Conservation (phyloP, 495 filamentous ascomycete genomes). For the Talaromyces borbonicus region DNA sequence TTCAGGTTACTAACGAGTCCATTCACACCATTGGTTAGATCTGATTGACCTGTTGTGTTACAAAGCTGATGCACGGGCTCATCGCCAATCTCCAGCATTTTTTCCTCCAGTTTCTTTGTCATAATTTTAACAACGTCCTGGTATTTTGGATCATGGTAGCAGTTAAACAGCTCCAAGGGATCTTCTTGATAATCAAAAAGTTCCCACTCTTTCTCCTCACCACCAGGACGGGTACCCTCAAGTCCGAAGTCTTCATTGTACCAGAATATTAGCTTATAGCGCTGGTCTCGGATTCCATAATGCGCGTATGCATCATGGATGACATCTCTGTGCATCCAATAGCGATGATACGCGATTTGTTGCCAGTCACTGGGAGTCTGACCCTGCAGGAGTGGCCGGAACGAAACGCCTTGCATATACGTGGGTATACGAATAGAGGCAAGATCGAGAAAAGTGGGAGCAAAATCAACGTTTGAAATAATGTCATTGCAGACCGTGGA, state of each 20-base stretch:
- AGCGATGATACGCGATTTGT: constrained; percentile 36
- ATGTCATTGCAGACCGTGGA: constrained; percentile 28
- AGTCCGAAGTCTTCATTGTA: constrained; percentile 32
- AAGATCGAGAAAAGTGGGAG: constrained; percentile 30
- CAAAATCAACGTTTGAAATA: constrained; percentile 37
- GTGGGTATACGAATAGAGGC: constrained; percentile 22
- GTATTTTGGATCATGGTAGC: constrained; percentile 24
- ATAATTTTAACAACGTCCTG: constrained; percentile 21
- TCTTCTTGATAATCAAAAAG: constrained; percentile 34
- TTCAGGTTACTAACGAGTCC: too few species aligned
- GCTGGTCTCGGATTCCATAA: constrained; percentile 31
- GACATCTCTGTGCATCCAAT: constrained; percentile 37
- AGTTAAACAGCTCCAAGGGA: constrained; percentile 36
- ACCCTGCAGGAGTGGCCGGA: constrained; percentile 18
- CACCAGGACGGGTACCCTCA: constrained; percentile 24
- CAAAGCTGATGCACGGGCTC: constrained; percentile 28
- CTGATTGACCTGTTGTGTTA: too few species aligned
- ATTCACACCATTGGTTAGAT: too few species aligned
- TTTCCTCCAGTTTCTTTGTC: constrained; percentile 26
- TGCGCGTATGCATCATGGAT: constrained; percentile 32
- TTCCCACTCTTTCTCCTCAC: constrained; percentile 31
- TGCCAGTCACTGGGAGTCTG: constrained; percentile 27
- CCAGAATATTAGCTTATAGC: constrained; percentile 40
- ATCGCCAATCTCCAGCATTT: constrained; percentile 36
- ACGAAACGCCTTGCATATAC: constrained; percentile 35